Evolutionary conservation across 164 flowering plant species (phyloP).

Genomic region (Houttuynia cordata): DNA sequence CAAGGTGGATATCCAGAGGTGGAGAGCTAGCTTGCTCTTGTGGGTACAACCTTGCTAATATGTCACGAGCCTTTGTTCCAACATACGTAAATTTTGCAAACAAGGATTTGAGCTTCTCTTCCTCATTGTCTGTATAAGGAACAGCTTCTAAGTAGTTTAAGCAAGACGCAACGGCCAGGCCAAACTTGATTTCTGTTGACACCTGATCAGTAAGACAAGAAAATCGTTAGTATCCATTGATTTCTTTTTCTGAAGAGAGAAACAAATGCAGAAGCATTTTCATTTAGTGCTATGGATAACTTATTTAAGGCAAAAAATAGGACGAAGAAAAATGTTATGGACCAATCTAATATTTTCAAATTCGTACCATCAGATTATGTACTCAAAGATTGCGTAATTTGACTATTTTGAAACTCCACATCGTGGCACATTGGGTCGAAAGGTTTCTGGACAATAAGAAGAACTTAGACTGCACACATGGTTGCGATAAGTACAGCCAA

Average conservation of each 20-base stretch:
- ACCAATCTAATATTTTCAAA: no score
- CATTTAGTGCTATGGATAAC: no score
- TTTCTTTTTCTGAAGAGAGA: neutral
- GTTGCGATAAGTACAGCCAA: no score
- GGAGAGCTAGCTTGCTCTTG: conserved; percentile 20
- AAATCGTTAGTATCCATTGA: neutral
- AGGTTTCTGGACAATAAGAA: no score
- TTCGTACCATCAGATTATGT: no score
- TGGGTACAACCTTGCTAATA: conserved; percentile 46
- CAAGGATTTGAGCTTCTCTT: conserved; percentile 61
- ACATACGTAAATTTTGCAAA: conserved; percentile 47
- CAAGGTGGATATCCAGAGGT: conserved; percentile 47
- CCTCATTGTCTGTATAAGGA: conserved; percentile 91
- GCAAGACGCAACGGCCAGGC: conserved; percentile 52
- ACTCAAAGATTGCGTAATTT: no score
- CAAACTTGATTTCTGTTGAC: conserved; percentile 62
- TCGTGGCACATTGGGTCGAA: no score
- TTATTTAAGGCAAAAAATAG: no score
- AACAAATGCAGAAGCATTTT: neutral
- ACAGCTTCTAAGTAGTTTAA: conserved; percentile 82
- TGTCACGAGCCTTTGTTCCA: conserved; percentile 38
- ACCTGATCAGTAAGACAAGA: conserved; percentile 26
- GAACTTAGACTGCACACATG: no score
- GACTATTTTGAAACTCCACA: no score
- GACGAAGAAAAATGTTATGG: no score